phyloP scores from a whole-genome alignment of 257 asterid genomes.

The Capsicum pubescens region DNA sequence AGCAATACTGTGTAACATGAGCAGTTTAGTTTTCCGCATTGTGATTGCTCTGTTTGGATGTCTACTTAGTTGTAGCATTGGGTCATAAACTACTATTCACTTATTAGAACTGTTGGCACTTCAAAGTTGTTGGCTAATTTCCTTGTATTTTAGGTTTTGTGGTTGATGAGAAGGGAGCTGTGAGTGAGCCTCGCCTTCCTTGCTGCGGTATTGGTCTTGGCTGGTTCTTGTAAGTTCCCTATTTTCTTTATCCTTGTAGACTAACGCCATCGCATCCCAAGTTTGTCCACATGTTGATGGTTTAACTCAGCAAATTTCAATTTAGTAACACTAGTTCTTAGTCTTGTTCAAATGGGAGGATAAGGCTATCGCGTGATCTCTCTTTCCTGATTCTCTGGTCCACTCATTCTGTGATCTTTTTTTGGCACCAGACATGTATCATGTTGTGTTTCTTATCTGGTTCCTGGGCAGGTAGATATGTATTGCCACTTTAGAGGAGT shows the following conservation, averaged over 20 bases:
- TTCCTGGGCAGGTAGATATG: neutral
- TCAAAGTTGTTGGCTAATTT: neutral
- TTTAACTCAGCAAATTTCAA: neutral
- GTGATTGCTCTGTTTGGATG: neutral
- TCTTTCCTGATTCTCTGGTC: slow-evolving; percentile 7
- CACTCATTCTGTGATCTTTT: neutral
- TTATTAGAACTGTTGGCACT: neutral
- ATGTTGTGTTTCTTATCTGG: neutral
- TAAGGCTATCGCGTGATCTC: neutral
- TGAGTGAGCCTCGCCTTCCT: slow-evolving; percentile 69
- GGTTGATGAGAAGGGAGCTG: slow-evolving; percentile 68
- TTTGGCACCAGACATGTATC: neutral
- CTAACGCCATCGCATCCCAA: neutral
- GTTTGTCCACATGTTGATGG: neutral
- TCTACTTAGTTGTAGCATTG: slow-evolving; percentile 6
- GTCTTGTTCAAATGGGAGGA: neutral
- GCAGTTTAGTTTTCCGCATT: neutral
- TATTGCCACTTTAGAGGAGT: slow-evolving; percentile 13
- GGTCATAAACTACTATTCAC: neutral
- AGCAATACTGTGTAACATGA: neutral
- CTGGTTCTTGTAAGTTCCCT: slow-evolving; percentile 76
- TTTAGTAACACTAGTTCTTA: neutral
- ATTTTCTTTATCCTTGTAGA: neutral
- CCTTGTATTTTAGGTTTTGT: slow-evolving; percentile 55
- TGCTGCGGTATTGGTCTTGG: slow-evolving; percentile 88